phyloP scores from a whole-genome alignment of 805 yeast species.

The Candida methanosorbosa region DNA sequence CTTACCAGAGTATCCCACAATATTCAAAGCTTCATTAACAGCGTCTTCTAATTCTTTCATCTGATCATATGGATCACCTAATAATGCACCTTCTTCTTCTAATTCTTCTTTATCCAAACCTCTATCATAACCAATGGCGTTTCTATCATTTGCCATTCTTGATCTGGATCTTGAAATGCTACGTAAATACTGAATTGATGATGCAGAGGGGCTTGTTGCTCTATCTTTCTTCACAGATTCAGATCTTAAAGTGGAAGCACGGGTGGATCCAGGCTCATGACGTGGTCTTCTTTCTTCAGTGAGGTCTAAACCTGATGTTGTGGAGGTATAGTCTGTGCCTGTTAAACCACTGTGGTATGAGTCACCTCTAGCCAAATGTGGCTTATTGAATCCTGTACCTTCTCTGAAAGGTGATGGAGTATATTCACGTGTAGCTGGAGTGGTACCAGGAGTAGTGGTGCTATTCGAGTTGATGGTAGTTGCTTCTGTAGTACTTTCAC shows the following conservation, averaged over 20 bases:
- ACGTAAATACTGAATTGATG: slow-evolving; percentile 50
- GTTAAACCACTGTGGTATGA: slow-evolving; percentile 54
- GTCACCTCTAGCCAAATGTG: slow-evolving; percentile 73
- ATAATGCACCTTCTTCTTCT: slow-evolving; percentile 48
- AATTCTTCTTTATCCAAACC: slow-evolving; percentile 28
- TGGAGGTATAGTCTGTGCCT: slow-evolving; percentile 29
- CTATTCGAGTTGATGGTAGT: not conserved
- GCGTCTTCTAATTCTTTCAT: slow-evolving; percentile 42
- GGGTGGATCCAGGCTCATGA: slow-evolving; percentile 24
- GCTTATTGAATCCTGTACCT: slow-evolving; percentile 28
- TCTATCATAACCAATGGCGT: slow-evolving; percentile 20
- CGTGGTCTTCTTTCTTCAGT: slow-evolving; percentile 28
- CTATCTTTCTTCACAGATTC: too few relatives aligned
- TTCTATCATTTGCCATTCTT: slow-evolving; percentile 30
- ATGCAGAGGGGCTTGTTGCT: too few relatives aligned
- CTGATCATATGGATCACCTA: slow-evolving; percentile 41
- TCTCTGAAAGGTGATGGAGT: slow-evolving; percentile 18
- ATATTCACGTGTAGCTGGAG: slow-evolving; percentile 2
- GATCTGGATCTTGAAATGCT: slow-evolving; percentile 60
- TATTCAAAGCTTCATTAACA: slow-evolving; percentile 35
- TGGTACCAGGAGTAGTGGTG: slow-evolving; percentile 1
- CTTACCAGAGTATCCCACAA: slow-evolving; percentile 7
- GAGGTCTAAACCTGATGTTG: slow-evolving; percentile 26
- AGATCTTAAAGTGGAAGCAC: slow-evolving; percentile 14
- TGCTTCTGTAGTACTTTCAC: slow-evolving; percentile 7